A percentile compares a stretch with the other conserved stretches of the same genome.
phyloP scores from a whole-genome alignment of 2,329 filamentous ascomycete genomes.

The Monilinia fructicola region DNA sequence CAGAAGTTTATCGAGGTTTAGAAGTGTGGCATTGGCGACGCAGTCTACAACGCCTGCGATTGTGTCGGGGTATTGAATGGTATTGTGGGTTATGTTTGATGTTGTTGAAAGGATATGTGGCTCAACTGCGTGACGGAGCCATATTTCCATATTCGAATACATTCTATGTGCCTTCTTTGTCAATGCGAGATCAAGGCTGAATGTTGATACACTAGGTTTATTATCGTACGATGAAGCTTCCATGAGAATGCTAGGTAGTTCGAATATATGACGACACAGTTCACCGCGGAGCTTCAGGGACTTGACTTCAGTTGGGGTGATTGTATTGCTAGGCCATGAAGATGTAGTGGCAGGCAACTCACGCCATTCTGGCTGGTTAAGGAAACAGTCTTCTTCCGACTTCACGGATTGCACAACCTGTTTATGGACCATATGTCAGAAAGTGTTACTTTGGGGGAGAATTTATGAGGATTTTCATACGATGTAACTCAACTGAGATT shows the following conservation, averaged over 20 bases:
- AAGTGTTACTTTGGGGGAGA: background rate
- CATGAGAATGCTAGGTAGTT: slow-evolving; percentile 4
- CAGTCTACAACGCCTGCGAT: slow-evolving; percentile 17
- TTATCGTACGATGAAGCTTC: background rate
- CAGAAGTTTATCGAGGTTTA: slow-evolving; percentile 10
- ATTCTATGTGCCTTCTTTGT: background rate
- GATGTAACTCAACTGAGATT: slow-evolving; percentile 28
- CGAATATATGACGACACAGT: background rate
- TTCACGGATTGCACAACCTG: slow-evolving; percentile 18
- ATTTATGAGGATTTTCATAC: slow-evolving; percentile 8
- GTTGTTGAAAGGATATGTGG: background rate
- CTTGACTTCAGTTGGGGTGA: background rate
- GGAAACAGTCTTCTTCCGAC: slow-evolving; percentile 18
- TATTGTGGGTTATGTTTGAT: no score
- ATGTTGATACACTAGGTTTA: background rate
- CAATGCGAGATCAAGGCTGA: background rate
- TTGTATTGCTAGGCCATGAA: background rate
- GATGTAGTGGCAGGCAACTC: background rate
- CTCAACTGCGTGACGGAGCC: background rate
- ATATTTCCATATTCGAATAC: background rate
- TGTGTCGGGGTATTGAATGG: slow-evolving; percentile 1
- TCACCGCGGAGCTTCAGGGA: slow-evolving; percentile 8
- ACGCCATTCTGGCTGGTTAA: slow-evolving; percentile 20
- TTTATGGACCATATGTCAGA: background rate
- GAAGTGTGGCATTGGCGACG: slow-evolving; percentile 7